Evolutionary conservation across 306 rosid species (phyloP).

Genomic region (Styphnolobium japonicum): DNA sequence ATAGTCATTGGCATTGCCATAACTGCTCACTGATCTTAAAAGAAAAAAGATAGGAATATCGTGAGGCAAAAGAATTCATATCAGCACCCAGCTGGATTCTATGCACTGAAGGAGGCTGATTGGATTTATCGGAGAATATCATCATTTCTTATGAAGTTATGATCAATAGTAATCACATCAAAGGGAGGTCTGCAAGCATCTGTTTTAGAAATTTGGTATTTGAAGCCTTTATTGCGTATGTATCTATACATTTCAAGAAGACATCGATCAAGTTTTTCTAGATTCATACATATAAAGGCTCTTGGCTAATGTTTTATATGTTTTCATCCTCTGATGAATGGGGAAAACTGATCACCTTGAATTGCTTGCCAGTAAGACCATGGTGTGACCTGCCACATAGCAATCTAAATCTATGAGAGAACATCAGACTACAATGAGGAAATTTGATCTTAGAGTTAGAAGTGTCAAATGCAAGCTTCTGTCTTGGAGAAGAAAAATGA

Average conservation of each 20-base stretch:
- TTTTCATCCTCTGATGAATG: conserved; percentile 19
- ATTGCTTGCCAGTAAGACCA: conserved; percentile 6
- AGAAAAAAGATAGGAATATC: not conserved
- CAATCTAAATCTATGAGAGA: not conserved
- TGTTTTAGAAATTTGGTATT: conserved; percentile 33
- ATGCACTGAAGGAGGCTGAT: not conserved
- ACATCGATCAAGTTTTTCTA: conserved; percentile 28
- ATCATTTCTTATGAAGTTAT: not conserved
- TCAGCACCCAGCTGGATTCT: not conserved
- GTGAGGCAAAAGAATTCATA: not conserved
- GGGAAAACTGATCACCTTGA: conserved; percentile 12
- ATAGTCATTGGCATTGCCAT: not conserved
- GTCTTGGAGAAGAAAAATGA: not conserved
- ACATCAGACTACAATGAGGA: not conserved
- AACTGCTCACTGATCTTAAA: not conserved
- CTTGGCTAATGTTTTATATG: conserved; percentile 18
- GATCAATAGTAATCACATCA: not conserved
- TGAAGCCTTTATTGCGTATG: conserved; percentile 35
- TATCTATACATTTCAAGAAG: conserved; percentile 40
- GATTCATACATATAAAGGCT: conserved; percentile 25
- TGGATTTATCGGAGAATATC: not conserved
- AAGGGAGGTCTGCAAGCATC: not conserved
- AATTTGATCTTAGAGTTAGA: conserved; percentile 1
- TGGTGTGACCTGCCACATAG: conserved; percentile 25
- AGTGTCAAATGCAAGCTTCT: not conserved